Evolutionary conservation across 345 rosid genomes (phyloP).

Genomic region (Sonneratia caseolaris): DNA sequence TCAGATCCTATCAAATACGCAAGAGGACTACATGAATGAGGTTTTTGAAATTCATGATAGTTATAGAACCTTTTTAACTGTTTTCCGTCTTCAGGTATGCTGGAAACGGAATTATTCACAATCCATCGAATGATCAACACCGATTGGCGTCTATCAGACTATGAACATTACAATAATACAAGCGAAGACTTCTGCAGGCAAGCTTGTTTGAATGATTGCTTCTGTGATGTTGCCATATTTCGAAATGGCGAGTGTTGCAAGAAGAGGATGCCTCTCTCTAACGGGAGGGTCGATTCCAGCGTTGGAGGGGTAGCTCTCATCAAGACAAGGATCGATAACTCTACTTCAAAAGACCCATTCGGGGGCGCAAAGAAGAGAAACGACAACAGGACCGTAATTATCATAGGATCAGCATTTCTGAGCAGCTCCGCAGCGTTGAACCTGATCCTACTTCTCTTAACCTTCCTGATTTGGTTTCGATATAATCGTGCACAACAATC

Average conservation of each 20-base stretch:
- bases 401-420: slow-evolving; percentile 17
- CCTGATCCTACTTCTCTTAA: slow-evolving; percentile 3
- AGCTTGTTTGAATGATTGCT: too few species aligned
- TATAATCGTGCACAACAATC: not conserved
- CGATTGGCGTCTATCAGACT: slow-evolving; percentile 25
- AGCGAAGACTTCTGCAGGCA: not conserved
- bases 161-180: slow-evolving; percentile 3
- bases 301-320: slow-evolving; percentile 23
- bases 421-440: slow-evolving; percentile 21
- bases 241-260: slow-evolving; percentile 26
- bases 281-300: slow-evolving; percentile 17
- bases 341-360: not conserved
- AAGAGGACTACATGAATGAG: too few species aligned
- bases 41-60: too few species aligned
- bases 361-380: slow-evolving; percentile 3
- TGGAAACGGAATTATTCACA: slow-evolving; percentile 13
- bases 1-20: too few species aligned
- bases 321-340: slow-evolving; percentile 23
- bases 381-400: slow-evolving; percentile 6
- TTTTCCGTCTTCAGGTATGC: not conserved
- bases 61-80: not conserved
- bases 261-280: slow-evolving; percentile 37
- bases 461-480: slow-evolving; percentile 3
- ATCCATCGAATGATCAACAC: slow-evolving; percentile 11
- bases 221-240: too few species aligned